Evolutionary conservation across 495 filamentous ascomycete genomes (phyloP), one percentile per base, ranked within the genome.

Genomic region (Podospora comata): DNA sequence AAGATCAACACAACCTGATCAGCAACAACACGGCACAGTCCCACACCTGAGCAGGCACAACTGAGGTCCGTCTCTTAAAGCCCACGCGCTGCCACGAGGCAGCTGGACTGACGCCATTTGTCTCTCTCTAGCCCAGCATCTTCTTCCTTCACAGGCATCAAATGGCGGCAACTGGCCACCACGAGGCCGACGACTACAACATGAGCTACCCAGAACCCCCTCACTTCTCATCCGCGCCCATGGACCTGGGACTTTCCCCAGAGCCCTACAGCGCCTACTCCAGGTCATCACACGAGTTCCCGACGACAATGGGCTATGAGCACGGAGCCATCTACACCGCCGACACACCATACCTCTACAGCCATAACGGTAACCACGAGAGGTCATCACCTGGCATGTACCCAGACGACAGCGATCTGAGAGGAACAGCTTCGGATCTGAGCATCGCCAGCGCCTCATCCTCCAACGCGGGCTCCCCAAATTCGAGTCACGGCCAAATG

Each of bases 381-480:
- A 69, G 68, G 62, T 72, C 79, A 23, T 81, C 81, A 18, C 81
- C 82, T 19, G 71, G 77, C 60, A 70, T 79, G 65, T 84, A 80
- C 67, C 68, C 76, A 20, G 83, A 86, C 62, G 80, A 83, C 56
- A 62, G 73, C 63, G 82, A 82, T 34, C 66, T 85, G 75, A 69
- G 85, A 82, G 68, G 82, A 68, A 74, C 84, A 72, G 71, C 80
- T 79, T 83, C 84, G 72, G 80, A 84, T 83, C 76, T 93, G 60
- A 93, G 91, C 18, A 91, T 89, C 65, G 89, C 90, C 28, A 95
- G 92, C 16, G 88, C 90, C 15, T 85, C 91, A 18, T 95, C 93
- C 2, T 96, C 93, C 4, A 85, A 88, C 39, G 89, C 92, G 72
- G 91, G 90, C 39, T 97, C 93, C 9, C 93, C 93, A 20, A 90